Evolutionary conservation across 306 rosid species (phyloP), one percentile per base, ranked within the genome.

Genomic region (Vachellia pachyceras): DNA sequence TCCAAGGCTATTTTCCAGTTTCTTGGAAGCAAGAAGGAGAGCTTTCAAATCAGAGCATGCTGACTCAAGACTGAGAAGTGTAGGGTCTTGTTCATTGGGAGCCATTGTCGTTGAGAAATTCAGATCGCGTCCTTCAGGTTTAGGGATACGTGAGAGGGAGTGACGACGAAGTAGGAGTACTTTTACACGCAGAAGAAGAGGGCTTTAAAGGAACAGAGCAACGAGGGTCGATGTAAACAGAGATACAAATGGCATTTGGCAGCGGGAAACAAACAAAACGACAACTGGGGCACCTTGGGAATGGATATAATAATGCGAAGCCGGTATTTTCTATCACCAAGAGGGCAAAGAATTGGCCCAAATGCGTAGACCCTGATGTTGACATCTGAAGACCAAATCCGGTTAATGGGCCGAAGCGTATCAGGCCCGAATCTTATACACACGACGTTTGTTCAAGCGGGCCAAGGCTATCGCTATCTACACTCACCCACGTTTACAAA

Each of bases 161-260:
- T 37, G 57, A 60, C 55, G 78, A 77, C 25, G 57, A 42, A 22
- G 61, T 17, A 17, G 65, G 37, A 76, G 78, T 55, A 83, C 57
- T n/a, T 45, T 58, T 39, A 42, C 65, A 63, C 75, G 64, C 73
- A 78, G 76, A 90, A 84, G 79, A 82, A 54, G 91, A 88, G 88
- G 50, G 15, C 35, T 6, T 54, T 77, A 77, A 66, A 77, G 58
- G 45, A 47, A 68, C 25, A 15, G 40, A 71, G 55, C 18, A 45
- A 35, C 42, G 25, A 33, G 45, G 52, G 29, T 88, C 93, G 97
- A 90, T 89, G 79, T 11, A 75, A 86, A 85, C 94, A 65, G 89
- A 22, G 92, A 82, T 5, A 86, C 97, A 91, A 85, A 85, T 91
- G 98, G 93, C 97, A 67, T 44, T 23, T 18, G 3, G 17, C 75